Base-by-base conservation (phyloP, 441 rosid species). In the Brassica hybrid region DNA sequence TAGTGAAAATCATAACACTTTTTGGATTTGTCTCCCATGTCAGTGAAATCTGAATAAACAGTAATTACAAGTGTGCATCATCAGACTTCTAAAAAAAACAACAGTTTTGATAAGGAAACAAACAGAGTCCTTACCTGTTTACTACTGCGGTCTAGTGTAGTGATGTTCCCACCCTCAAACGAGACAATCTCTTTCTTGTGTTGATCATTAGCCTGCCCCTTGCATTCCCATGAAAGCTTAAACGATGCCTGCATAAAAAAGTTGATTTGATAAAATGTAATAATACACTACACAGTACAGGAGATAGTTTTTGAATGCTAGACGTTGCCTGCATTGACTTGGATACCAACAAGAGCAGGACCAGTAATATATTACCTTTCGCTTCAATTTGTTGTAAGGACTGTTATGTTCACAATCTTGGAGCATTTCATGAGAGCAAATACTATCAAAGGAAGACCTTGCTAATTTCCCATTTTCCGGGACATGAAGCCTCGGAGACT, bases 211-310 rank as follows among this genome's bases (percentile, higher is more conserved):
- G 76, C 78, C 58, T 89, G 91, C 43, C 97, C 97, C 77, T 91
- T 91, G 87, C 94, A 92, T 48, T 91, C 82, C 99, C 99, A 96
- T 70, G 97, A 86, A 73, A 96, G 99, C 71, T 96, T 96, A 81
- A 96, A 96, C 17, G 98, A 90, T 77, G 99, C 99, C 99, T 96
- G 87, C 76, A 68, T 7, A 2, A 32, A 45, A 32, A 32, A 27
- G 36, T 32, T 32, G 30, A 66, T 69, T 21, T 21, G 17, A 36
- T 8, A 18, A 21, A 21, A 38, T 32, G 66, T 14, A 62, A 19
- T 9, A 76, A 5, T 23, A 21, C 13, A 32, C 36, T 5, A 18
- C 18, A 9, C 38, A 77, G 16, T 30, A 34, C 36, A 32, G 36
- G 6, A n/a, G 50, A 56, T 1, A 32, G 7, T 32, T 30, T 25